phyloP scores from a whole-genome alignment of 805 yeast genomes.

The Lipomyces kockii region DNA sequence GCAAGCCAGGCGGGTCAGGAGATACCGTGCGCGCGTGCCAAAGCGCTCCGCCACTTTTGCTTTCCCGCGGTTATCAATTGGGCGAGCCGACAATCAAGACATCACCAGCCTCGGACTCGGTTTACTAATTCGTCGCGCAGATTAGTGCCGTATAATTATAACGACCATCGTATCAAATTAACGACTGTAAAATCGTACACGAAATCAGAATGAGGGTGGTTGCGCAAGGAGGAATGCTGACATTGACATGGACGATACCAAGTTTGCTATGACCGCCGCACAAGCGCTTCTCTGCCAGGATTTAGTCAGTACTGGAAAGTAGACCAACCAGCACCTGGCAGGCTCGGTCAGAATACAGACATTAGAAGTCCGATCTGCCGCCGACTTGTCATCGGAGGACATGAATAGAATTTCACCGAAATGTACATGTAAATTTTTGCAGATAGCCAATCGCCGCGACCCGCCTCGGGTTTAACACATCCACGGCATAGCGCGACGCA shows the following conservation, averaged over 20 bases:
- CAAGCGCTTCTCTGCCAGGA: not conserved
- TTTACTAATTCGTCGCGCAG: not conserved
- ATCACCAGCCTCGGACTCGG: not conserved
- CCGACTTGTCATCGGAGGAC: not conserved
- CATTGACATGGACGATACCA: too few relatives aligned
- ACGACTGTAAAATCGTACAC: not conserved
- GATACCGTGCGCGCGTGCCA: too few relatives aligned
- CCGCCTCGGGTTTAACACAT: slow-evolving; percentile 2
- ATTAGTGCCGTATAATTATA: not conserved
- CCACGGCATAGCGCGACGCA: not conserved
- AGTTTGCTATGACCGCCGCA: not conserved
- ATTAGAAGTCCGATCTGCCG: not conserved
- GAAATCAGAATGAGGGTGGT: not conserved
- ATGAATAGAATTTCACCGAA: not conserved
- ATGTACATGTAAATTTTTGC: not conserved
- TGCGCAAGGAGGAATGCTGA: too few relatives aligned
- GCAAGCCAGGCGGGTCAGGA: not conserved
- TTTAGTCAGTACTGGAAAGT: too few relatives aligned
- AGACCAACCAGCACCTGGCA: not conserved
- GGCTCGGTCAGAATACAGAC: not conserved
- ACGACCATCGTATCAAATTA: not conserved
- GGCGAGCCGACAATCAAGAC: not conserved
- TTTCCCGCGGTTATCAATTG: too few relatives aligned
- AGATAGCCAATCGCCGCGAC: not conserved
- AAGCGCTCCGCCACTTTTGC: too few relatives aligned